phyloP scores from a whole-genome alignment of 1,284 basidiomycete species.

The Ceratobasidium sp. region DNA sequence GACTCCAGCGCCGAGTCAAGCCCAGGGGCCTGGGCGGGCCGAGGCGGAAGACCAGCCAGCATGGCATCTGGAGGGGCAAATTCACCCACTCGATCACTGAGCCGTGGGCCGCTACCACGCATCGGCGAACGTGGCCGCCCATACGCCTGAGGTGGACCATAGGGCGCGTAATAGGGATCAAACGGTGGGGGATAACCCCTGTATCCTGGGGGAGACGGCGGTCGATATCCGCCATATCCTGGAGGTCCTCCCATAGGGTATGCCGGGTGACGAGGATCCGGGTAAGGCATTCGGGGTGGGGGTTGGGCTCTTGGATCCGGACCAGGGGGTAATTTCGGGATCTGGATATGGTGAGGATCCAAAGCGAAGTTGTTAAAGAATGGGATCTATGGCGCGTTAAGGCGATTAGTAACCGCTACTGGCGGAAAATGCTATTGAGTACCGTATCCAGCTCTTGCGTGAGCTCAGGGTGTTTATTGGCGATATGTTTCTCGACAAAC shows the following conservation, averaged over 20 bases:
- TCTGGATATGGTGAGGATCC: conserved; percentile 89
- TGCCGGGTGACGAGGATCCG: conserved; percentile 33
- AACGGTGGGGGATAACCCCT: conserved; percentile 42
- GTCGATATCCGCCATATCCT: conserved; percentile 54
- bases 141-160: conserved; percentile 41
- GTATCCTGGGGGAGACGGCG: conserved; percentile 50
- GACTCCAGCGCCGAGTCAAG: conserved; percentile 63
- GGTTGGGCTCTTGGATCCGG: conserved; percentile 36
- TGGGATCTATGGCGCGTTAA: conserved; percentile 68
- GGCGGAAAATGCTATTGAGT: conserved; percentile 50
- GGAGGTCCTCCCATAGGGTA: conserved; percentile 44
- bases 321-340: conserved; percentile 77
- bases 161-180: conserved; percentile 38
- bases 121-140: conserved; percentile 47
- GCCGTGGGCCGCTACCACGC: conserved; percentile 60
- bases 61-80: conserved; percentile 69
- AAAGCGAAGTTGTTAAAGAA: conserved; percentile 95
- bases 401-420: conserved; percentile 20
- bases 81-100: conserved; percentile 83
- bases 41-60: conserved; percentile 80
- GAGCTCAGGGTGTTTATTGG: conserved; percentile 88
- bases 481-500: conserved; percentile 95
- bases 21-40: conserved; percentile 69
- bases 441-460: conserved; percentile 84
- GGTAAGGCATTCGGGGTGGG: conserved; percentile 33